Percentiles rank a stretch among this genome's conserved stretches.
Conservation (phyloP, 148 eudicot species). For the Camellia lanceoleosa region DNA sequence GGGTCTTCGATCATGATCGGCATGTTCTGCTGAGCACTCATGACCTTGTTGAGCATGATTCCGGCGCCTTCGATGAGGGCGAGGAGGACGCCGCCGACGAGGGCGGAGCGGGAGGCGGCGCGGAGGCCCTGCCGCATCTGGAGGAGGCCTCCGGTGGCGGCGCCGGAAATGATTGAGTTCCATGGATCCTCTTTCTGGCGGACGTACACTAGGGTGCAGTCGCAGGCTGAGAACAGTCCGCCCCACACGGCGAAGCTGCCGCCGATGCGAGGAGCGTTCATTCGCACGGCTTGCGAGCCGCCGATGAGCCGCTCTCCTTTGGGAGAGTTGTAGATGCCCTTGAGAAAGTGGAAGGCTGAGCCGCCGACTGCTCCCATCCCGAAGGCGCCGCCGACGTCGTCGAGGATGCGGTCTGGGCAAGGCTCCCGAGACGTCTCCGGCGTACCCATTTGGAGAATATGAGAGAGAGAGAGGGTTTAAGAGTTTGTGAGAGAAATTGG, state of each 20-base stretch:
- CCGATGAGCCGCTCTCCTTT: conserved; percentile 51
- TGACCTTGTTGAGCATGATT: conserved; percentile 47
- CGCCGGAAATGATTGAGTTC: conserved; percentile 73
- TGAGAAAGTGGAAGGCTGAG: conserved; percentile 63
- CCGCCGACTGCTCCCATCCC: conserved; percentile 76
- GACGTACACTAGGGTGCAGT: conserved; percentile 54
- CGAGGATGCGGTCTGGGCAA: conserved; percentile 77
- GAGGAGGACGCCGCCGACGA: conserved; percentile 48
- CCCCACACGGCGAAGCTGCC: conserved; percentile 84
- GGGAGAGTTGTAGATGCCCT: conserved; percentile 52
- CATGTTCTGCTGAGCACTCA: conserved; percentile 33
- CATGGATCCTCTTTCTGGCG: conserved; percentile 86
- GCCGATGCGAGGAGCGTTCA: conserved; percentile 62
- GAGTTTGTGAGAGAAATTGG: neutral
- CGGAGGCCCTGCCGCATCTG: conserved; percentile 49
- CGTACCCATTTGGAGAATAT: conserved; percentile 42
- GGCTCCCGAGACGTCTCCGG: conserved; percentile 73
- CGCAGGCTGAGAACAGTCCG: conserved; percentile 62
- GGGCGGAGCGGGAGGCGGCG: conserved; percentile 43
- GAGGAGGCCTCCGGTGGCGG: conserved; percentile 67
- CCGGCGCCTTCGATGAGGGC: conserved; percentile 71
- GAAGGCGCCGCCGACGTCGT: conserved; percentile 74
- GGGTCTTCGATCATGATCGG: conserved; percentile 45
- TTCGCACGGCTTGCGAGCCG: conserved; percentile 45
- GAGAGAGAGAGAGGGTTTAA: neutral